These are phyloP conservation scores for Aristolochia contorta DNA, from an alignment of 164 flowering plant species.

Conservation along the genomic window DNA sequence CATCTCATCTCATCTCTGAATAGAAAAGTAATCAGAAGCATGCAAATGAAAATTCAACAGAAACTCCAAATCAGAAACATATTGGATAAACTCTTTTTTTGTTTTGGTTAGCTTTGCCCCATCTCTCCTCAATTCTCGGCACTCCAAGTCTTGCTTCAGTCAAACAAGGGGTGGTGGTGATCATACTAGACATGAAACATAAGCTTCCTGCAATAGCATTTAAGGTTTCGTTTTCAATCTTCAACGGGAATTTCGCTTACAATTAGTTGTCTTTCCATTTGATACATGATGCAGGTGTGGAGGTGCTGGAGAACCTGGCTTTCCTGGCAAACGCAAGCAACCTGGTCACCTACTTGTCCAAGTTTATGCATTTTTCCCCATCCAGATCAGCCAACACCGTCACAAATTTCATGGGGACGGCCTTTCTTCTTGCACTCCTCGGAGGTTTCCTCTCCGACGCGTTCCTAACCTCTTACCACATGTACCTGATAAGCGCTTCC, in stretches of 20 bases:
- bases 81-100: background rate
- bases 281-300: slow-evolving; percentile 38
- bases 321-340: slow-evolving; percentile 84
- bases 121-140: background rate
- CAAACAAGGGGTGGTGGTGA: no score
- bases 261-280: background rate
- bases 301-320: slow-evolving; percentile 75
- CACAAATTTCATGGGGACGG: slow-evolving; percentile 89
- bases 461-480: slow-evolving; percentile 52
- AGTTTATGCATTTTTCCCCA: slow-evolving; percentile 61
- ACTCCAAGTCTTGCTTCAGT: no score
- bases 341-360: slow-evolving; percentile 54
- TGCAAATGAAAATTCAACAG: background rate
- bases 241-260: background rate
- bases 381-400: slow-evolving; percentile 59
- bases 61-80: background rate
- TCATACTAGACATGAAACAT: no score
- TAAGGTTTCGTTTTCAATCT: background rate
- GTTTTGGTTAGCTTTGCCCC: background rate
- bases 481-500: slow-evolving; percentile 54
- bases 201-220: no score
- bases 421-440: slow-evolving; percentile 72
- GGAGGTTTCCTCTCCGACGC: slow-evolving; percentile 84
- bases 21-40: background rate
- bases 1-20: background rate